These are phyloP conservation scores for Dacryopinax spathularia DNA, from an alignment of 768 basidiomycete species.

Conservation along the genomic window DNA sequence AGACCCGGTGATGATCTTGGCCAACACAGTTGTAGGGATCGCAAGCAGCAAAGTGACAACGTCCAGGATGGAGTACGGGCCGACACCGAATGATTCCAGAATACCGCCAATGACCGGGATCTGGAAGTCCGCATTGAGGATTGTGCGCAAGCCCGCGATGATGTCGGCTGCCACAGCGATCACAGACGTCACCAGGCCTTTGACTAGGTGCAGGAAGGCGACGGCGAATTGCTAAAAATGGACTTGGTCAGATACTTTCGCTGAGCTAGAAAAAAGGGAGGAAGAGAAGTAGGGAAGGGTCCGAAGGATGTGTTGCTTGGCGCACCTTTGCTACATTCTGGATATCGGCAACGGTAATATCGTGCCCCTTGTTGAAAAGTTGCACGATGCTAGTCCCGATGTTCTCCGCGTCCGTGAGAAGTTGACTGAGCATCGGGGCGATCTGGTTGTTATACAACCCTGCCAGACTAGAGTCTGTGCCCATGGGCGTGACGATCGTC, in stretches of 20 bases:
- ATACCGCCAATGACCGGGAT: conserved; percentile 4
- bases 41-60: not conserved
- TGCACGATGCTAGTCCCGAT: not conserved
- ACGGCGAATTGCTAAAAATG: not conserved
- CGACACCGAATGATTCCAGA: not conserved
- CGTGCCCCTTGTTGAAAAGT: not conserved
- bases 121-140: not conserved
- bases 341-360: not conserved
- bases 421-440: not conserved
- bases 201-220: not conserved
- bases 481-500: not conserved
- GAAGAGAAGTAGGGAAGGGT: no score
- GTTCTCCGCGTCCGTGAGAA: not conserved
- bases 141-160: not conserved
- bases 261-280: no score
- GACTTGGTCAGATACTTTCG: no score
- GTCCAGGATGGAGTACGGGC: not conserved
- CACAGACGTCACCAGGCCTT: not conserved
- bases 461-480: not conserved
- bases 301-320: no score
- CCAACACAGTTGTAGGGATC: not conserved
- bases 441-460: not conserved
- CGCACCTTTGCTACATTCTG: not conserved
- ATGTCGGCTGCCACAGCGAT: not conserved
- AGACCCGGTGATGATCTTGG: conserved; percentile 4